Base-by-base conservation (phyloP, 2,329 filamentous ascomycete species). In the Cercospora zeae-maydis region DNA sequence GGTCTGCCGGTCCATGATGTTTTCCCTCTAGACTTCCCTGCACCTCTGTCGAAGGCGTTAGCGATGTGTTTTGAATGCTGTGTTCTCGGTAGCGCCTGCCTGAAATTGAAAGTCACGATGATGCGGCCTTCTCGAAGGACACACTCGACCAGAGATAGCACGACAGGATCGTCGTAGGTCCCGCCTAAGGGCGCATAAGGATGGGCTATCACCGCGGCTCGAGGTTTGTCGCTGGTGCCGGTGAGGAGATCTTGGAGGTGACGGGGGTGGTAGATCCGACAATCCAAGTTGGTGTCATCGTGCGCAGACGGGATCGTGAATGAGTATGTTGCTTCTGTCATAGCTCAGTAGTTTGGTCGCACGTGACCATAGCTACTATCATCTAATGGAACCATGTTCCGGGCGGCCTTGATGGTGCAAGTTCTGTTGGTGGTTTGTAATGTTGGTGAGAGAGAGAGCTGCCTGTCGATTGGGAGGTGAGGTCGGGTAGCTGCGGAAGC, bases 111-210 rank as follows among this genome's bases (percentile, higher is more conserved):
- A 0, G 92, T 96, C 7, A 84, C 88, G 2, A 97, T 89, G 1
- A 96, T 75, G 71, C 86, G 96, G 1, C 90, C 91, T 58, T 82
- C 78, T 4, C 82, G 79, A n/a, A 96, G 75, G 51, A 96, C 80
- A 62, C 88, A 77, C 1, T 80, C 79, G 0, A 84, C 86, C 2
- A 90, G 78, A 8, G 86, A 80, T n/a, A 85, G 81, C 1, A 98
- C 88, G 0, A 96, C 82, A 0, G 85, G 84, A 73, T 98, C 93
- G 74, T 98, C 91, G 73, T 87, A 95, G 75, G 81, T 87, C 4
- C 93, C 95, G 4, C 95, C 95, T 57, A 98, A 80, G 0, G 91
- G 88, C 34, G 91, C 92, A 74, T 98, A 98, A 0, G 95, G 93
- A 75, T 98, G 95, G 11, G 93, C 93, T 39, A 98, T 79, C 3